Conservation (phyloP, 106 monocot species). For the Dioscorea alata region DNA sequence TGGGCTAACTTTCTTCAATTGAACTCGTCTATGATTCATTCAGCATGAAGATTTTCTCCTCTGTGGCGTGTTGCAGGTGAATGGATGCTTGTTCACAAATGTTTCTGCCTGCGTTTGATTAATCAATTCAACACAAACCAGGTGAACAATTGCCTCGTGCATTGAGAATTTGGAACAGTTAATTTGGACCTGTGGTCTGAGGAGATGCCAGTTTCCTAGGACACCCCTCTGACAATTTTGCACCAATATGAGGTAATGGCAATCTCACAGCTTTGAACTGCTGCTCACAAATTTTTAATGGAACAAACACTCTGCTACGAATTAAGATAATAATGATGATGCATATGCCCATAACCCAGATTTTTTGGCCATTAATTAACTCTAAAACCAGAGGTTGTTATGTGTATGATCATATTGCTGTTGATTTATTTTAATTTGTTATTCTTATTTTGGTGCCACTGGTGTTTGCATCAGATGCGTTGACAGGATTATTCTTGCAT, state of each 20-base stretch:
- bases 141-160: conserved; percentile 75
- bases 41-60: not conserved
- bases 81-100: conserved; percentile 86
- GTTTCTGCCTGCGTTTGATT: conserved; percentile 55
- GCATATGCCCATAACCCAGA: no score
- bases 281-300: no score
- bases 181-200: conserved; percentile 94
- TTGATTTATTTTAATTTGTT: no score
- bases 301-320: no score
- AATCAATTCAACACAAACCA: conserved; percentile 60
- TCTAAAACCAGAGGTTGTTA: no score
- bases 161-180: conserved; percentile 76
- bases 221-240: conserved; percentile 62
- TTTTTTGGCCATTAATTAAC: no score
- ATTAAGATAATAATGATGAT: no score
- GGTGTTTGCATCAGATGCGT: no score
- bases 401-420: no score
- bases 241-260: conserved; percentile 77
- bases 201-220: conserved; percentile 80
- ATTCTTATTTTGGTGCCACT: no score
- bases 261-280: not conserved
- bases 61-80: conserved; percentile 43
- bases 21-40: not conserved
- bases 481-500: no score
- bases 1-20: not conserved